Evolutionary conservation across 768 basidiomycete species (phyloP), one percentile per base, ranked within the genome.

Genomic region (Psilocybe tampanensis): DNA sequence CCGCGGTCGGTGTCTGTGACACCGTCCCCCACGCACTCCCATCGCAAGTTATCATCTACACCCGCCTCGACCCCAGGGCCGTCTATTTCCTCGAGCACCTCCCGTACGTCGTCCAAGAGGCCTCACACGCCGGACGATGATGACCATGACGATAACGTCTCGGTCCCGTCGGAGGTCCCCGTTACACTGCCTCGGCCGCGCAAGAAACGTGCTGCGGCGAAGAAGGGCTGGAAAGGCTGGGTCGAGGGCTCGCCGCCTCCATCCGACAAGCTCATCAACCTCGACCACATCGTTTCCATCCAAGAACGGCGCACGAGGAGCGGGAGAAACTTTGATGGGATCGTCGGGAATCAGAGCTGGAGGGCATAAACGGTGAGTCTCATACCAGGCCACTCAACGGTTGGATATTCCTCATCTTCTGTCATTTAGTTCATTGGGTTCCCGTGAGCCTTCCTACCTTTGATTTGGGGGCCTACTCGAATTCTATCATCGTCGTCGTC

Each of bases 201-300:
- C 44, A 81, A 78, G 70, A 90, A 83, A 76, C 86, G 87, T 62
- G 75, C 80, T 43, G 79, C 86, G 0, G 86, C 81, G 33, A 86
- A 80, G 73, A 93, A 93, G 70, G 91, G 91, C 17, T 93, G 91
- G 91, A 93, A 93, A 76, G 91, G 91, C 36, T 93, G 91, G 91
- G 88, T 93, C 19, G 91, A 92, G 76, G 90, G 90, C 62, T 91
- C 90, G 19, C 89, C 89, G 22, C 84, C 85, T 51, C 88, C 91
- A 19, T 90, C 89, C 15, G 82, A 86, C 64, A 92, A 91, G 70
- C 75, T 92, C 50, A 92, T 92, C 72, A 92, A 92, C 66, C 79
- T 92, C 59, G 91, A 93, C 69, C 79, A 80, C 32, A 88, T 86
- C 1, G 83, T 86, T 23, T 73, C 88, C 7, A 78, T 92, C 9